Evolutionary conservation across 345 rosid genomes (phyloP), one percentile per base, ranked within the genome.

Genomic region (Passiflora organensis): DNA sequence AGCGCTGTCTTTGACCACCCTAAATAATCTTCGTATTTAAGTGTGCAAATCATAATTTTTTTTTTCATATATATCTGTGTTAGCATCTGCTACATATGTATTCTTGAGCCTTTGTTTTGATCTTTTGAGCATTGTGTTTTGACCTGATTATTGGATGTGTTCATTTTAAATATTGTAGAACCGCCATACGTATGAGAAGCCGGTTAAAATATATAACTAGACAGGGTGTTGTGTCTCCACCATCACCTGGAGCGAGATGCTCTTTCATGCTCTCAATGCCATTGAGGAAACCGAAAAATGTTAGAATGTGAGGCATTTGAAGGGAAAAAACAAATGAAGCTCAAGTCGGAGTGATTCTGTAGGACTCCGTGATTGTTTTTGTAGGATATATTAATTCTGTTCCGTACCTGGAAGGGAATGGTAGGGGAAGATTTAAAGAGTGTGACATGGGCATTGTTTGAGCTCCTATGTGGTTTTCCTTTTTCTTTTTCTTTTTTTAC

Each of bases 181-280:
- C 60, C 86, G 86, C n/a, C 82, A 75, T 64, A 63, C 79, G 0
- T 71, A 17, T 54, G 86, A 78, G 72, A 81, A 78, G 77, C 76
- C 86, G 1, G 83, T 81, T 52, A 81, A 72, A 60, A 81, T 81
- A 59, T 78, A 81, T 77, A 81, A 79, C 55, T 79, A 78, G 75
- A 53, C 41, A 62, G 63, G 48, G 72, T 43, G 62, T 51, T 53
- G 53, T 41, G 56, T 48, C 43, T 56, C 65, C 64, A 22, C 16
- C 39, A 41, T 41, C 42, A 45, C 39, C 17, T 32, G 21, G 47
- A 48, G 28, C 28, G 78, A 41, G 59, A 43, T 4, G 16, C 28
- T 17, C 13, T 34, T 45, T 52, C n/a, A n/a, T n/a, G n/a, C n/a
- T n/a, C n/a, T n/a, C n/a, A n/a, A n/a, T 48, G 36, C 41, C 18